A percentile compares a stretch with the other conserved stretches of the same genome.
These are phyloP conservation scores for Citeromyces siamensis DNA, from an alignment of 1,139 yeast genomes.

Conservation along the genomic window DNA sequence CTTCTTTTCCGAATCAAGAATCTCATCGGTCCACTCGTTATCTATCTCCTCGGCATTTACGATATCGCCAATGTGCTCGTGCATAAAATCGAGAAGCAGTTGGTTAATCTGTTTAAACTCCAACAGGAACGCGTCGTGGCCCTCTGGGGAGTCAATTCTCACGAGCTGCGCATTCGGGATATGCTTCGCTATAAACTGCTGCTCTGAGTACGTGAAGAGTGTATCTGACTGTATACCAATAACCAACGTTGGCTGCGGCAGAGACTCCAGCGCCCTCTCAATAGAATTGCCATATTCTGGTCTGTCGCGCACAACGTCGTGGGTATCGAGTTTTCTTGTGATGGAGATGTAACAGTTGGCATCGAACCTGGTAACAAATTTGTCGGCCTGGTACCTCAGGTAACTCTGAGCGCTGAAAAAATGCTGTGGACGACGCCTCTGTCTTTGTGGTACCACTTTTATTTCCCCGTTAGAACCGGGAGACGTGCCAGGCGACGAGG, in stretches of 20 bases:
- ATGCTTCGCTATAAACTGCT: conserved; percentile 65
- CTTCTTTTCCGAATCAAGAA: conserved; percentile 30
- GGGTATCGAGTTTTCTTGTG: conserved; percentile 88
- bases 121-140: conserved; percentile 90
- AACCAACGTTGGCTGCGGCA: conserved; percentile 65
- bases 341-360: conserved; percentile 94
- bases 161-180: conserved; percentile 61
- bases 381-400: conserved; percentile 84
- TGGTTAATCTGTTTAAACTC: conserved; percentile 79
- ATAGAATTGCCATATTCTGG: conserved; percentile 31
- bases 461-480: not conserved
- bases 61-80: conserved; percentile 39
- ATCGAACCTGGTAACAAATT: conserved; percentile 81
- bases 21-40: conserved; percentile 42
- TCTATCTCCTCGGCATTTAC: conserved; percentile 33
- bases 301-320: conserved; percentile 80
- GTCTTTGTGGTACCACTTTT: conserved; percentile 7
- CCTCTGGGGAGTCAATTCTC: conserved; percentile 85
- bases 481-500: not conserved
- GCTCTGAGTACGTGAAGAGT: conserved; percentile 83
- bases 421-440: conserved; percentile 54
- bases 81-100: conserved; percentile 55
- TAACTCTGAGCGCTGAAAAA: conserved; percentile 93
- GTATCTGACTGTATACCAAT: conserved; percentile 93
- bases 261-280: conserved; percentile 38